Evolutionary conservation across 768 basidiomycete genomes (phyloP).

Genomic region (Tylopilus vinaceipallidus): DNA sequence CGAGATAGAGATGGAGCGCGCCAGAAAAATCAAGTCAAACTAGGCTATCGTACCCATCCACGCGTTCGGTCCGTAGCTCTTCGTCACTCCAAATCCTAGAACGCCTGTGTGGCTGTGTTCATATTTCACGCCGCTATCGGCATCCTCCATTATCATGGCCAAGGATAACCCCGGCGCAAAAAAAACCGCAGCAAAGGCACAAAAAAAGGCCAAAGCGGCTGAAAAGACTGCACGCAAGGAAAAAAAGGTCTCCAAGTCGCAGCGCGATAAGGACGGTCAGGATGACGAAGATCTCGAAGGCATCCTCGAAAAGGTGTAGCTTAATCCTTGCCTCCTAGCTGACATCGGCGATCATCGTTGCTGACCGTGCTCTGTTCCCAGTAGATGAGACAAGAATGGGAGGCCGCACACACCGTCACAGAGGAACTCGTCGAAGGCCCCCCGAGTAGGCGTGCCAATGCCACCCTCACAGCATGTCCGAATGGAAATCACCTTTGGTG

Average conservation of each 20-base stretch:
- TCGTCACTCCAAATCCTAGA: too few relatives aligned
- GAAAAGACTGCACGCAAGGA: constrained; percentile 72
- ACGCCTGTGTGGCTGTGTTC: not conserved
- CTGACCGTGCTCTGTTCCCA: constrained; percentile 21
- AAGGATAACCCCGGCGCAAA: constrained; percentile 30
- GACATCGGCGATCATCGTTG: not conserved
- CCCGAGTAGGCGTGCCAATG: constrained; percentile 80
- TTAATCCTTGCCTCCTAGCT: not conserved
- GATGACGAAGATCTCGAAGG: constrained; percentile 80
- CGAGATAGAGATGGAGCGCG: constrained; percentile 51
- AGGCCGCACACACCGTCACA: constrained; percentile 75
- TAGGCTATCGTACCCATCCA: not conserved
- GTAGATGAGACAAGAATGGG: constrained; percentile 85
- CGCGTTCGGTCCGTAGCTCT: too few relatives aligned
- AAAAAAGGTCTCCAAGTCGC: constrained; percentile 48
- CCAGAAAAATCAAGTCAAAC: constrained; percentile 11
- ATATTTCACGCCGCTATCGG: too few relatives aligned
- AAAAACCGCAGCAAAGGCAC: constrained; percentile 51
- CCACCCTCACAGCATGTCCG: constrained; percentile 78
- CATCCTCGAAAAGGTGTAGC: constrained; percentile 72
- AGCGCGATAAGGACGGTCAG: constrained; percentile 51
- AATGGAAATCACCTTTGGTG: constrained; percentile 80
- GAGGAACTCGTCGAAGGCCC: constrained; percentile 84
- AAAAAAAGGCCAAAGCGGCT: constrained; percentile 63
- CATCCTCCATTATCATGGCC: constrained; percentile 10